Evolutionary conservation across 2,329 filamentous ascomycete genomes (phyloP).

Genomic region (Diplodia scrobiculata): DNA sequence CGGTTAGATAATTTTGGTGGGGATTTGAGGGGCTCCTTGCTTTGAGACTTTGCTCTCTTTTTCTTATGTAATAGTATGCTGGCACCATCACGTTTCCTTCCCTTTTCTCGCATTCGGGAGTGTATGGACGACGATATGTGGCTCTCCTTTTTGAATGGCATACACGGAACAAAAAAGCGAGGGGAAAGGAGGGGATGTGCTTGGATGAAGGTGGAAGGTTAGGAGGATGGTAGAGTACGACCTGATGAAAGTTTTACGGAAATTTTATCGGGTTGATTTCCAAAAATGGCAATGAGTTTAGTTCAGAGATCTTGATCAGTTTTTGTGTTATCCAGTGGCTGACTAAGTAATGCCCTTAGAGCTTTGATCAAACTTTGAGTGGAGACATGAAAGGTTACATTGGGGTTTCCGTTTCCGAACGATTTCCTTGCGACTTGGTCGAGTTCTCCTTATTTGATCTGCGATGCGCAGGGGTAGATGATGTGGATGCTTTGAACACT

Average conservation of each 20-base stretch:
- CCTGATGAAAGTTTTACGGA: conserved; percentile 10
- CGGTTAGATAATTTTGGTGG: conserved; percentile 7
- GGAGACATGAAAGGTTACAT: background rate
- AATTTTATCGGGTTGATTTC: background rate
- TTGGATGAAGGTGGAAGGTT: background rate
- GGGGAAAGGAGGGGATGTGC: background rate
- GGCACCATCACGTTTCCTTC: conserved; percentile 1
- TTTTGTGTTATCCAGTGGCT: background rate
- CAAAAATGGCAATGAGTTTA: background rate
- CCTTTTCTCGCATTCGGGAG: background rate
- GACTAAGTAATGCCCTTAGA: background rate
- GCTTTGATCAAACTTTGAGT: background rate
- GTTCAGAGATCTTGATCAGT: background rate
- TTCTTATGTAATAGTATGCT: background rate
- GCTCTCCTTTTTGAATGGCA: background rate
- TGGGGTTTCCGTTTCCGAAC: background rate
- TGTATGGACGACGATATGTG: conserved; percentile 10
- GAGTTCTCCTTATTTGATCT: background rate
- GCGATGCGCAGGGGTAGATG: background rate
- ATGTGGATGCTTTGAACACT: background rate
- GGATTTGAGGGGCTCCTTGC: background rate
- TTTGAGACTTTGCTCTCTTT: background rate
- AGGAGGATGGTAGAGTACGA: background rate
- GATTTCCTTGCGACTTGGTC: background rate
- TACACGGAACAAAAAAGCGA: background rate